Evolutionary conservation across 768 basidiomycete species (phyloP), one percentile per base, ranked within the genome.

Genomic region (Peribolospora kevripleyi): DNA sequence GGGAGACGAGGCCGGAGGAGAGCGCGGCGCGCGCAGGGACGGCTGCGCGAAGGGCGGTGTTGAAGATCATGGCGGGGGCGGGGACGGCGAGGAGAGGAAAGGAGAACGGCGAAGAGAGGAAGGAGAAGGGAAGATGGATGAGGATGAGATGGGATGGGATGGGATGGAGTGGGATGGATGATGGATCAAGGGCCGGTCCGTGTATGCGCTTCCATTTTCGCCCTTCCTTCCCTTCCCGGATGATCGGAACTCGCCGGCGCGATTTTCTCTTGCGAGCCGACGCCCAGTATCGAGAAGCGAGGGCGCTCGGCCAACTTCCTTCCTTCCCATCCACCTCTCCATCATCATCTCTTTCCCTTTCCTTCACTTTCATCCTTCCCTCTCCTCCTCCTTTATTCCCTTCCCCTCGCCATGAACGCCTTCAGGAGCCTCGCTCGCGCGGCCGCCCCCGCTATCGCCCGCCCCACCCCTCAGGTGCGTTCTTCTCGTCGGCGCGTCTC

Each of bases 231-330:
- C 7, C 4, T 45, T 46, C 5, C 5, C 11, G 40, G 25, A 46
- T 45, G 14, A 36, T 13, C 54, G 38, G 11, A 25, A 25, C 25
- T 25, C 41, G 50, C 43, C 14, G 11, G 7, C 14, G 46, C 42
- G 25, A 55, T 54, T 52, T 55, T 52, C 54, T 55, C 54, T 25
- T 1, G 25, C 25, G 25, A 25, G 25, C 25, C 25, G 25, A 25
- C 25, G 25, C 25, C 25, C 25, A 25, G 25, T 25, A 25, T 25
- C 25, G 25, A 25, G 25, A 25, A 25, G 25, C 25, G 25, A 55
- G 53, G 54, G 40, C 54, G 25, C 36, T 36, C 52, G 25, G 53
- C 52, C 54, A 55, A 54, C 48, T 51, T 14, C 54, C 57, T 46
- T 58, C 8, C 46, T 52, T 43, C 39, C 39, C 45, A 11, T 40